Base-by-base conservation (phyloP, 2,329 filamentous ascomycete genomes). In the Volutella citrinella region DNA sequence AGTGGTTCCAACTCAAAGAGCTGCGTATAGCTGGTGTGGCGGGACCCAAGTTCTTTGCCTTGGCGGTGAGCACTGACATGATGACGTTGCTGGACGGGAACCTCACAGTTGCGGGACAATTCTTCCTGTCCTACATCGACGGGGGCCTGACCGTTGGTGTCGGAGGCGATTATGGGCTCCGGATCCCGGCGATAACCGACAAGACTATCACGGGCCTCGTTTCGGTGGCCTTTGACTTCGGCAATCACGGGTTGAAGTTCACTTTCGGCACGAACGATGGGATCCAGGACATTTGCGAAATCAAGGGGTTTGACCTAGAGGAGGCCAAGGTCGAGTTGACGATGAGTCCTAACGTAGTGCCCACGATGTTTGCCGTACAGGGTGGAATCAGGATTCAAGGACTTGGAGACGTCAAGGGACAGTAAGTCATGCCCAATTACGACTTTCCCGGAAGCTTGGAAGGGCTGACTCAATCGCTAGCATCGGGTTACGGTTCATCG, bases 121-220 rank as follows among this genome's bases (percentile, higher is more conserved):
- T 30, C 28, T 8, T 30, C 12, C 28, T 30, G 19, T 30, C 28
- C 18, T 22, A 30, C 17, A 30, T 30, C 10, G 18, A 30, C 13
- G 4, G 14, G 14, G n/a, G 23, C 15, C 28, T 30, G 4, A 22
- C 11, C 19, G 23, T 30, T 7, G 19, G 28, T 9, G 10, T 30
- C 7, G 28, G 23, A 13, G 28, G 18, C 12, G 16, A 21, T 13
- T 30, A 22, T 22, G 19, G 13, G 5, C 23, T 30, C 18, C 21
- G 20, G 9, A 22, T 30, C 19, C 19, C 19, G 3, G 19, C 28
- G 8, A 30, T 19, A 20, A 20, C n/a, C n/a, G n/a, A n/a, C n/a
- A n/a, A n/a, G n/a, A n/a, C n/a, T n/a, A n/a, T n/a, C n/a, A n/a
- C n/a, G n/a, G n/a, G n/a, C n/a, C n/a, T n/a, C n/a, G n/a, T n/a